Evolutionary conservation across 2,329 filamentous ascomycete genomes (phyloP).

Genomic region (Neocatenulostroma microsporum): DNA sequence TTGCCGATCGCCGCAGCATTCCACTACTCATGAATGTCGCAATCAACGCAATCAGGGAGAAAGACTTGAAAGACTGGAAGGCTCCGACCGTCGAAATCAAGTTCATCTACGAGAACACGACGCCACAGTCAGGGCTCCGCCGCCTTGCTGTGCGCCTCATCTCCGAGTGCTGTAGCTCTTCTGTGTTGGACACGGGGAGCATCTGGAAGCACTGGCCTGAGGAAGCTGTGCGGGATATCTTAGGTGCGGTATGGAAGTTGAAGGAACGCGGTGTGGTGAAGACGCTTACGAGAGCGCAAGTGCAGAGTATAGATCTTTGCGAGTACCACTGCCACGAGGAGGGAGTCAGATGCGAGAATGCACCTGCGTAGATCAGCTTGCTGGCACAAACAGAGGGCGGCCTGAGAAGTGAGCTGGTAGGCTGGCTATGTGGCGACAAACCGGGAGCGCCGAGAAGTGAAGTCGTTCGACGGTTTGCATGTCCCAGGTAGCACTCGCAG

Average conservation of each 20-base stretch:
- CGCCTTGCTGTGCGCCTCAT: background rate
- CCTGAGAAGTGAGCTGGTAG: too few species aligned
- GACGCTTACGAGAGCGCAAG: background rate
- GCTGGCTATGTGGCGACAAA: background rate
- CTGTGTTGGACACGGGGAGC: background rate
- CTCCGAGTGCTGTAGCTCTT: background rate
- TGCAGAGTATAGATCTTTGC: background rate
- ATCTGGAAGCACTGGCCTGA: background rate
- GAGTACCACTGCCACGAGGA: slow-evolving; percentile 2
- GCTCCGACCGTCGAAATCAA: background rate
- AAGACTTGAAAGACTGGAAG: background rate
- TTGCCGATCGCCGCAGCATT: slow-evolving; percentile 3
- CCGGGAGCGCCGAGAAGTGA: too few species aligned
- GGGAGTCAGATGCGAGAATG: slow-evolving; percentile 1
- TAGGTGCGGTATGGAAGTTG: background rate
- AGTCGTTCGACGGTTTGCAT: too few species aligned
- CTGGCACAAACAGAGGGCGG: too few species aligned
- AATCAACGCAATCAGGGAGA: slow-evolving; percentile 1
- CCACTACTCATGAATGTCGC: slow-evolving; percentile 7
- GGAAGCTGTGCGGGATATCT: background rate
- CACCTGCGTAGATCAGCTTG: too few species aligned
- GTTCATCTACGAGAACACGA: background rate
- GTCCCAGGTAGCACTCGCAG: too few species aligned
- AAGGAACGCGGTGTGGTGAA: background rate
- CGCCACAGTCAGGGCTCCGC: background rate